Base-by-base conservation (phyloP, 225 moss, liverwort and hornwort species). In the Bryoerythrophyllum caledonicum region DNA sequence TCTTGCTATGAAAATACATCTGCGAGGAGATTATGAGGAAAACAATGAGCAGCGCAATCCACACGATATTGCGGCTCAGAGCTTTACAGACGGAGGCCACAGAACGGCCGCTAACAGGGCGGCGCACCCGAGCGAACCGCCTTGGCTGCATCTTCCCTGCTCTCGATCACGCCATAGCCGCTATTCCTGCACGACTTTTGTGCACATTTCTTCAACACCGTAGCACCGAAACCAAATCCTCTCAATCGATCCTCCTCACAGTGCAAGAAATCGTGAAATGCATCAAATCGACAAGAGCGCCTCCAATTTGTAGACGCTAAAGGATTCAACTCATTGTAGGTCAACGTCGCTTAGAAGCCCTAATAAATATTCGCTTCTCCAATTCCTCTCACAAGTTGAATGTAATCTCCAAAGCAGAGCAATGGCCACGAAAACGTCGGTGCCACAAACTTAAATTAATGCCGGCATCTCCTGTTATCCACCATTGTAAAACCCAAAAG, bases 21-120 rank as follows among this genome's bases (percentile, higher is more conserved):
- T 89, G 89, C 62, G 88, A 84, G 43, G 79, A 81, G 63, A 82
- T 76, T 35, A 88, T 76, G 38, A 96, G 82, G 68, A 74, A 73
- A 26, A 58, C 70, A 60, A 90, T 67, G 25, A 86, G 67, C 65
- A 96, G 74, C 72, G 91, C 79, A 16, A 92, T 64, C 82, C 75
- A 86, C 0, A 85, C 80, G 74, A 88, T 86, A 81, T 89, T 94
- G 35, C 86, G 87, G 64, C 88, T 88, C 13, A 90, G 74, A 61
- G 86, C 77, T 74, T 82, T 81, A 65, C 85, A 71, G 32, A 82
- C 60, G 20, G 61, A 83, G 16, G 64, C 63, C 61, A 78, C 72
- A 69, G 66, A 24, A 40, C 71, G 81, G 23, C 27, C 79, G 28
- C 82, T 58, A 37, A 26, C 19, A 37, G 59, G 82, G 48, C 71